Conservation (phyloP, 2,329 filamentous ascomycete species). For the Microsporum canis region DNA sequence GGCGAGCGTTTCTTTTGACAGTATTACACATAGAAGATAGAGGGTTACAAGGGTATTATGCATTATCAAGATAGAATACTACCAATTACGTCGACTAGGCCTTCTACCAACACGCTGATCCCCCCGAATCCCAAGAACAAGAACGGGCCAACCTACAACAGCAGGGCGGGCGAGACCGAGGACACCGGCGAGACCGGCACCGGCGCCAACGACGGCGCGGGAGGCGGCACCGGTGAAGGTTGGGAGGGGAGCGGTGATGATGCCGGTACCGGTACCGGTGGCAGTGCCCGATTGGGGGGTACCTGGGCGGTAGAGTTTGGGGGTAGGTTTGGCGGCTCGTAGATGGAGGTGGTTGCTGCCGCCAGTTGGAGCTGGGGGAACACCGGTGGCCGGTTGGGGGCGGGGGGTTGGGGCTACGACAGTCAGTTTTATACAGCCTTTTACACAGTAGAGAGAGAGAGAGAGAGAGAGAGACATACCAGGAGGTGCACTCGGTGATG, state of each 20-base stretch:
- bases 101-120: too few relatives aligned
- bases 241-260: constrained; percentile 20
- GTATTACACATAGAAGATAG: background rate
- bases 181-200: constrained; percentile 43
- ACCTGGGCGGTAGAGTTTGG: constrained; percentile 15
- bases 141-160: constrained; percentile 27
- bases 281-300: constrained; percentile 15
- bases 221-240: constrained; percentile 43
- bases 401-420: constrained; percentile 1
- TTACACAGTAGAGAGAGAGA: too few relatives aligned
- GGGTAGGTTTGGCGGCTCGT: constrained; percentile 16
- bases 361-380: constrained; percentile 16
- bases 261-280: constrained; percentile 15
- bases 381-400: constrained; percentile 1
- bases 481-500: constrained; percentile 37
- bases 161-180: constrained; percentile 40
- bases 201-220: constrained; percentile 36
- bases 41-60: background rate
- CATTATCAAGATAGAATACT: background rate
- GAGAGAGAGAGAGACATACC: constrained; percentile 22
- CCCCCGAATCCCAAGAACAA: background rate
- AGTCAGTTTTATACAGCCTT: constrained; percentile 11
- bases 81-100: background rate
- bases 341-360: constrained; percentile 14
- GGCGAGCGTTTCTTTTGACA: background rate